Conservation (phyloP, 495 filamentous ascomycete species). For the Penicillium lagena region DNA sequence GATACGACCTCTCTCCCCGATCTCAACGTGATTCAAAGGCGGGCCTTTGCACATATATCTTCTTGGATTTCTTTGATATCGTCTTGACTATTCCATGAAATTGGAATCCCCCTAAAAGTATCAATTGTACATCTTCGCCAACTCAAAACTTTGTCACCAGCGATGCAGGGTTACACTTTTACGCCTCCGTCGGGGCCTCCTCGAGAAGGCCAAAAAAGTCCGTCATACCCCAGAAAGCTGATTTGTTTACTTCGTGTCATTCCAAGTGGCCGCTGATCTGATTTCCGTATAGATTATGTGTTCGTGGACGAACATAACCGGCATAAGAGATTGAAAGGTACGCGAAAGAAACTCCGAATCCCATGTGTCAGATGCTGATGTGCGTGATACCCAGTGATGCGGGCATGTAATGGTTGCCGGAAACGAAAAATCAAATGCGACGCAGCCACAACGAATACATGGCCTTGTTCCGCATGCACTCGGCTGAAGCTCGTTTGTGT, state of each 20-base stretch:
- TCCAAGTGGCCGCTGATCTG: too few relatives aligned
- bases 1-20: too few relatives aligned
- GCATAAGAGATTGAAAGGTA: conserved; percentile 95
- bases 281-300: conserved; percentile 71
- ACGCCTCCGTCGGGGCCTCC: conserved; percentile 38
- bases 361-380: conserved; percentile 3
- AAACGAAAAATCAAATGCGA: conserved; percentile 87
- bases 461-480: conserved; percentile 93
- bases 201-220: conserved; percentile 42
- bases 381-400: conserved; percentile 65
- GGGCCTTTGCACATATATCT: too few relatives aligned
- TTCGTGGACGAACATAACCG: conserved; percentile 99
- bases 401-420: conserved; percentile 94
- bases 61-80: not conserved
- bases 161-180: conserved; percentile 44
- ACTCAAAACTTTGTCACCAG: not conserved
- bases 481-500: conserved; percentile 90
- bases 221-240: not conserved
- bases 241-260: too few relatives aligned
- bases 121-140: too few relatives aligned
- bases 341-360: conserved; percentile 4
- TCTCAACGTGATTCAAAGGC: too few relatives aligned
- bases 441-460: conserved; percentile 94
- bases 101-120: too few relatives aligned
- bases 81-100: not conserved